These are phyloP conservation scores for Chrysoporthe cubensis DNA, from an alignment of 2,329 filamentous ascomycete genomes.

Conservation along the genomic window DNA sequence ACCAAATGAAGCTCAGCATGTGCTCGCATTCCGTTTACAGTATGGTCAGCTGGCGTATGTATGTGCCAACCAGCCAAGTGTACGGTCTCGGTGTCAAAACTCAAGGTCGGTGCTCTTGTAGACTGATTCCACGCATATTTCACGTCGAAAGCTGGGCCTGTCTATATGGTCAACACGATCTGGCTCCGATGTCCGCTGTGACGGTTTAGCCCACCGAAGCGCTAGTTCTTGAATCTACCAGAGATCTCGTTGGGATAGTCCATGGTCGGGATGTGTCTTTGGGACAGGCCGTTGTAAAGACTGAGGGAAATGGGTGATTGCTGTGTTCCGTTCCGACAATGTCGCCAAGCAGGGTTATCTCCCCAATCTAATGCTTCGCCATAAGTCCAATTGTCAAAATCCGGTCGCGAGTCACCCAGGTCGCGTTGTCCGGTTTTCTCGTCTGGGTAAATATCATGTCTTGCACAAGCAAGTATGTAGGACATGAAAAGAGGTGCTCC, in stretches of 20 bases:
- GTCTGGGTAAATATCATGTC: not conserved
- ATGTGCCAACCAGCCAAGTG: conserved; percentile 56
- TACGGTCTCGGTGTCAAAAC: conserved; percentile 50
- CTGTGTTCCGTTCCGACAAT: conserved; percentile 54
- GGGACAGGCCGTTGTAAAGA: conserved; percentile 44
- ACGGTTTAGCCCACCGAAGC: conserved; percentile 52
- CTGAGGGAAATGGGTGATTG: conserved; percentile 53
- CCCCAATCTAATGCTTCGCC: conserved; percentile 47
- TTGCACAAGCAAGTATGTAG: not conserved
- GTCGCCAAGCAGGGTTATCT: conserved; percentile 36
- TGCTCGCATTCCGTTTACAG: conserved; percentile 45
- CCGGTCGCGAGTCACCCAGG: not conserved
- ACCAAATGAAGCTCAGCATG: conserved; percentile 55
- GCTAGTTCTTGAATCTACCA: conserved; percentile 53
- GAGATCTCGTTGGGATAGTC: conserved; percentile 41
- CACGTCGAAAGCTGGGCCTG: conserved; percentile 32
- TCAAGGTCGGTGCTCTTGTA: conserved; percentile 45
- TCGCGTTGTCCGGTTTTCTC: not conserved
- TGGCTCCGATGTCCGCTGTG: not conserved
- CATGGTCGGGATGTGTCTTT: conserved; percentile 46
- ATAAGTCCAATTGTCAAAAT: conserved; percentile 35
- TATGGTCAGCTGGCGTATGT: conserved; percentile 54
- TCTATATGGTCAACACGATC: not conserved
- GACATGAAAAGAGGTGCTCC: not conserved
- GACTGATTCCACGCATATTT: conserved; percentile 35